A percentile compares a stretch with the other conserved stretches of the same genome.
Evolutionary conservation across 805 yeast species (phyloP).

Genomic region (Starmerella geochares): DNA sequence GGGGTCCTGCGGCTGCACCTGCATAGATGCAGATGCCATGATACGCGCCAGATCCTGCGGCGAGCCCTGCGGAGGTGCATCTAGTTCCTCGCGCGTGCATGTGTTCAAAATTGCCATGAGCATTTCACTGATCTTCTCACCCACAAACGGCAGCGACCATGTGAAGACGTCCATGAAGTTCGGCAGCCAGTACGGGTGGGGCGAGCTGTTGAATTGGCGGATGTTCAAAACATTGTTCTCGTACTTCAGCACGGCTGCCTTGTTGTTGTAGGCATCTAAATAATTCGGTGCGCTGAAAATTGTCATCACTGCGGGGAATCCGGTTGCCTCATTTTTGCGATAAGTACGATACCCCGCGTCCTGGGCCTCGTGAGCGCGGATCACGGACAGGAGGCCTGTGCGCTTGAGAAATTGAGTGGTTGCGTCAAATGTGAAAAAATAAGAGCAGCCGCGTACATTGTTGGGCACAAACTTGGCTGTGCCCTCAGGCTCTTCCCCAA

Average conservation of each 20-base stretch:
- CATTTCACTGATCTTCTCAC: slow-evolving; percentile 92
- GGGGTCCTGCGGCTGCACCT: slow-evolving; percentile 9
- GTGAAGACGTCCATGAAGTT: slow-evolving; percentile 95
- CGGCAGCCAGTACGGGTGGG: slow-evolving; percentile 96
- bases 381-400: slow-evolving; percentile 70
- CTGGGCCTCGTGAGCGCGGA: slow-evolving; percentile 96
- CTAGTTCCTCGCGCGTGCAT: slow-evolving; percentile 90
- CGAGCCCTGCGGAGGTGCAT: slow-evolving; percentile 25
- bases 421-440: slow-evolving; percentile 75
- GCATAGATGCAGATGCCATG: slow-evolving; percentile 21
- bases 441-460: slow-evolving; percentile 83
- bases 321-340: slow-evolving; percentile 67
- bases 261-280: slow-evolving; percentile 81
- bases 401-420: slow-evolving; percentile 66
- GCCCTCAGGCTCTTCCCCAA: slow-evolving; percentile 47
- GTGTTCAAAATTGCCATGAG: slow-evolving; percentile 79
- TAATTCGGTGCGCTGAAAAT: slow-evolving; percentile 94
- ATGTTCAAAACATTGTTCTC: slow-evolving; percentile 90
- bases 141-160: slow-evolving; percentile 96
- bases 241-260: slow-evolving; percentile 88
- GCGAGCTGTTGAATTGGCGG: slow-evolving; percentile 81
- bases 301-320: slow-evolving; percentile 82
- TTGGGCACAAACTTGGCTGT: slow-evolving; percentile 45
- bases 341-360: slow-evolving; percentile 96
- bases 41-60: slow-evolving; percentile 16